Conservation (phyloP, 2,329 filamentous ascomycete genomes). For the Dryadomyces quercivorus region DNA sequence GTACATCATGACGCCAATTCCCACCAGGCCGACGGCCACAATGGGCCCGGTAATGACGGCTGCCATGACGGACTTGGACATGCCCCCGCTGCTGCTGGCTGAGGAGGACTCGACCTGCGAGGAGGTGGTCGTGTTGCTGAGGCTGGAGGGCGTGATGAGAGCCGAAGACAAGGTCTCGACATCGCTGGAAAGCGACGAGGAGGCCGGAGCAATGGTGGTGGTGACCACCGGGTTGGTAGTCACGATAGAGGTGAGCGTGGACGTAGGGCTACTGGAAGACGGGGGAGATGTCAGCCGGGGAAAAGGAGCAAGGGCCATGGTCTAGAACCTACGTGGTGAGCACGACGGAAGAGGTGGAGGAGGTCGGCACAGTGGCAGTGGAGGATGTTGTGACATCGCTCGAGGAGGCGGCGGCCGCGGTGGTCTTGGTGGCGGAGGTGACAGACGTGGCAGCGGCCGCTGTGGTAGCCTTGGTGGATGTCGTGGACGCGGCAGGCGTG, state of each 20-base stretch:
- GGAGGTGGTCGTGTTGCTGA: background rate
- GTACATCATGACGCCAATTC: constrained; percentile 10
- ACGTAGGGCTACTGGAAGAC: background rate
- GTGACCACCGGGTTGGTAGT: constrained; percentile 5
- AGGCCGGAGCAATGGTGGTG: background rate
- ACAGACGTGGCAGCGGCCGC: background rate
- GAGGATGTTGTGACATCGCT: background rate
- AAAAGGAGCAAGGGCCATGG: too few relatives aligned
- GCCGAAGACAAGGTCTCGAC: background rate
- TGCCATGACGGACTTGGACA: constrained; percentile 10
- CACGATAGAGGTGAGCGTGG: constrained; percentile 7
- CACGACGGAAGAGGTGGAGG: too few relatives aligned
- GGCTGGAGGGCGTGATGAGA: background rate
- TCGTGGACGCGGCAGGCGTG: background rate
- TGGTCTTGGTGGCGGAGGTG: background rate
- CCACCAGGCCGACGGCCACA: constrained; percentile 8
- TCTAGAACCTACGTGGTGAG: too few relatives aligned
- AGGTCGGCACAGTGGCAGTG: too few relatives aligned
- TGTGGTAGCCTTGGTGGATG: background rate
- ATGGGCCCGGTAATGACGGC: constrained; percentile 11
- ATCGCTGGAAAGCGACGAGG: background rate
- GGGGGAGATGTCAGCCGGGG: background rate
- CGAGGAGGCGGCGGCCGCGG: too few relatives aligned
- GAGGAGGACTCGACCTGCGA: background rate
- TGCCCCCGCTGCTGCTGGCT: background rate